Conservation (phyloP, 106 monocot genomes). For the Acanthochlamys bracteata region DNA sequence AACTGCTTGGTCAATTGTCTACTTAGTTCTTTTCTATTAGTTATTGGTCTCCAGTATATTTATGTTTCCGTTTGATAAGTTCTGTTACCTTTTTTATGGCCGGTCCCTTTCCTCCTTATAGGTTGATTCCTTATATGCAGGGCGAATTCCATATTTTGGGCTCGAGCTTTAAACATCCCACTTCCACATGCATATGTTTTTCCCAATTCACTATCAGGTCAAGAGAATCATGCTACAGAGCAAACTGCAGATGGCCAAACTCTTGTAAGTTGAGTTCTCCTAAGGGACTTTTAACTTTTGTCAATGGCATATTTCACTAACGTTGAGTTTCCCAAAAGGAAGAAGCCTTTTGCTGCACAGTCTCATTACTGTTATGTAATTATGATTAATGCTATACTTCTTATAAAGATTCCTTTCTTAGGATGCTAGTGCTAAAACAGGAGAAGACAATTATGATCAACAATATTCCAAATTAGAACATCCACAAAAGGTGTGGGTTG, state of each 20-base stretch:
- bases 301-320: no score
- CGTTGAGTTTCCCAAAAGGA: no score
- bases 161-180: conserved; percentile 89
- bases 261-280: conserved; percentile 1
- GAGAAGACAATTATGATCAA: conserved; percentile 18
- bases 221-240: conserved; percentile 10
- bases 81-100: background rate
- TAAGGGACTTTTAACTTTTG: no score
- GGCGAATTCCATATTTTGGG: conserved; percentile 97
- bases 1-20: no score
- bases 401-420: conserved; percentile 3
- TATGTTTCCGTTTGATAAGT: no score
- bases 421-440: conserved; percentile 15
- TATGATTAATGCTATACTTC: no score
- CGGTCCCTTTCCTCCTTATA: no score
- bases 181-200: conserved; percentile 87
- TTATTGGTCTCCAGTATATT: no score
- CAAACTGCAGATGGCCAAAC: conserved; percentile 6
- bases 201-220: conserved; percentile 34
- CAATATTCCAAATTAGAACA: conserved; percentile 19
- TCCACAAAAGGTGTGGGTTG: conserved; percentile 71
- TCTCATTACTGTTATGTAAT: no score
- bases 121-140: no score
- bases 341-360: no score
- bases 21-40: no score